phyloP scores from a whole-genome alignment of 139 green algal species.

The Chlamydomonas asymmetrica region DNA sequence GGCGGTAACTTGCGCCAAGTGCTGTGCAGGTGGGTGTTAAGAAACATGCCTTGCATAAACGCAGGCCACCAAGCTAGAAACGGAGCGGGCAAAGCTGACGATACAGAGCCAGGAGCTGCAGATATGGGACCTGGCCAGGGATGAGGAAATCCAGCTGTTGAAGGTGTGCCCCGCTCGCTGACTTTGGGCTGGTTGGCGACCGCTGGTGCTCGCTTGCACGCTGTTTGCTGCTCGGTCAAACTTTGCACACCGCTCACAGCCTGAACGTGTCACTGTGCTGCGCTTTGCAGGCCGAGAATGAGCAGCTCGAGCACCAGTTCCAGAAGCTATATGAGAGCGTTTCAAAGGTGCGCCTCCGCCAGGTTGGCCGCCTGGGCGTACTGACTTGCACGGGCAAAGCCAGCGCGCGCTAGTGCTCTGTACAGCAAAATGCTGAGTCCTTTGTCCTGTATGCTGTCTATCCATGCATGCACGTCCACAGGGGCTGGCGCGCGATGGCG shows the following conservation, averaged over 20 bases:
- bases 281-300: constrained; percentile 20
- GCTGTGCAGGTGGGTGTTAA: neutral
- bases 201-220: no score
- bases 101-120: constrained; percentile 35
- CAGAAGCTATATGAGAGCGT: neutral
- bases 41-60: neutral
- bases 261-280: neutral
- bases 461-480: no score
- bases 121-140: constrained; percentile 26
- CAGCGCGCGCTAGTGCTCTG: no score
- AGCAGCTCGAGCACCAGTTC: constrained; percentile 20
- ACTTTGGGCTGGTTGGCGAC: no score
- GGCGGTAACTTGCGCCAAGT: no score
- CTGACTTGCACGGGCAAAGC: no score
- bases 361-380: no score
- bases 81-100: constrained; percentile 9
- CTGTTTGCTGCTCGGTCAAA: no score
- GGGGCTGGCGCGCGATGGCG: constrained; percentile 13
- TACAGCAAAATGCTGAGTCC: no score
- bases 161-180: no score
- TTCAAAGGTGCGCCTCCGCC: constrained; percentile 8
- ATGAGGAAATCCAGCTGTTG: constrained; percentile 18
- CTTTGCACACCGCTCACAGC: neutral
- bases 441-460: no score
- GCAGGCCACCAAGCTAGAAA: constrained; percentile 17